These are phyloP conservation scores for Durio zibethinus DNA, from an alignment of 345 rosid species.

Conservation along the genomic window DNA sequence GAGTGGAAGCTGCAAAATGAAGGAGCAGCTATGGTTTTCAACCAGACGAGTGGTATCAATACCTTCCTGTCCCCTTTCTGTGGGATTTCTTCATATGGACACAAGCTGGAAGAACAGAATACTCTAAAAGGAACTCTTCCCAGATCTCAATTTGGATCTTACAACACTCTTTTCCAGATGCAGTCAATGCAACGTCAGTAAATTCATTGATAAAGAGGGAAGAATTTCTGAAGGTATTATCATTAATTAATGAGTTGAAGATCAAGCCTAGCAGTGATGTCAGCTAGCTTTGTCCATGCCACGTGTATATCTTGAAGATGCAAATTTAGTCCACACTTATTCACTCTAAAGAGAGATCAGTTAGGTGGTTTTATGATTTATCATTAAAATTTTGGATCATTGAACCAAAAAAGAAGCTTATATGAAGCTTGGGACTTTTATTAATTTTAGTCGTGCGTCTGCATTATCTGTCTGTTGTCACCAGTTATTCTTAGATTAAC, in stretches of 20 bases:
- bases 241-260: not conserved
- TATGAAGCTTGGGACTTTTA: conserved; percentile 21
- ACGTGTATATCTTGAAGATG: conserved; percentile 38
- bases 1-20: conserved; percentile 40
- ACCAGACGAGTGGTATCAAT: conserved; percentile 30
- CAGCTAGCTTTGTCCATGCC: conserved; percentile 19
- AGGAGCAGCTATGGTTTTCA: conserved; percentile 35
- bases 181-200: conserved; percentile 46
- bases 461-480: not conserved
- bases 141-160: conserved; percentile 52
- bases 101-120: conserved; percentile 60
- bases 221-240: conserved; percentile 22
- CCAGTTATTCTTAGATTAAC: conserved; percentile 10
- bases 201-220: conserved; percentile 7
- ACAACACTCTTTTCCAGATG: conserved; percentile 36
- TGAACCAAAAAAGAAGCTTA: conserved; percentile 25
- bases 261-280: conserved; percentile 11
- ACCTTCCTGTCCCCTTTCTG: conserved; percentile 37
- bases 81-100: conserved; percentile 55
- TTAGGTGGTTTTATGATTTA: conserved; percentile 31
- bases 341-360: conserved; percentile 22
- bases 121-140: conserved; percentile 43
- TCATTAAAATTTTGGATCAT: conserved; percentile 27
- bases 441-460: not conserved
- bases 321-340: conserved; percentile 24